Conservation (phyloP, 306 rosid genomes). For the Acacia confusa region DNA sequence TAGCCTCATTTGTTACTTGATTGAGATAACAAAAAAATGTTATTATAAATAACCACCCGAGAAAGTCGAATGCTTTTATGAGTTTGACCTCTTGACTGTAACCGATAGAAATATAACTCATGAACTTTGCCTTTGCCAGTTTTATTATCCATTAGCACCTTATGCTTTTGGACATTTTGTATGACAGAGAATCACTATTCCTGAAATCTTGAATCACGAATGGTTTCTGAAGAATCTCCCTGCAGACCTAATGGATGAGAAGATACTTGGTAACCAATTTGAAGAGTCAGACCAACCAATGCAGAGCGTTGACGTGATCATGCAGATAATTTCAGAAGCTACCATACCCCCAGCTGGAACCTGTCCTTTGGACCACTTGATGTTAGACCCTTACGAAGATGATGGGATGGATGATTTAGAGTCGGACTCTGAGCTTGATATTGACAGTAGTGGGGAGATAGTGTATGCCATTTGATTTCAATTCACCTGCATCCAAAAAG, state of each 20-base stretch:
- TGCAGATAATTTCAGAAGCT: conserved; percentile 96
- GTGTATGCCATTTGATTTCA: conserved; percentile 72
- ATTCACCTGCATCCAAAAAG: conserved; percentile 7
- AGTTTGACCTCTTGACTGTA: conserved; percentile 19
- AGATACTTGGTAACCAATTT: conserved; percentile 55
- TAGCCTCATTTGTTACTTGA: neutral
- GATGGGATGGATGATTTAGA: conserved; percentile 71
- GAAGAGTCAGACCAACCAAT: conserved; percentile 92
- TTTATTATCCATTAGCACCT: conserved; percentile 3
- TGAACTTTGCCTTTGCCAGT: conserved; percentile 4
- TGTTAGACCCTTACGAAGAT: conserved; percentile 63
- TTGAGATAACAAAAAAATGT: neutral
- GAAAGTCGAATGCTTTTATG: conserved; percentile 3
- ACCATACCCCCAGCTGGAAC: conserved; percentile 77
- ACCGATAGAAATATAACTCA: neutral
- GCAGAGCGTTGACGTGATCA: conserved; percentile 78
- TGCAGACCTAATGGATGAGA: conserved; percentile 74
- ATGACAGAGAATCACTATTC: conserved; percentile 80
- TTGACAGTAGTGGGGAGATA: conserved; percentile 93
- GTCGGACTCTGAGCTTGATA: conserved; percentile 78
- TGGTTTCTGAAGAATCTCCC: conserved; percentile 93
- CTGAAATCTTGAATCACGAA: conserved; percentile 71
- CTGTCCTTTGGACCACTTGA: conserved; percentile 44
- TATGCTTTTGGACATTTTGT: conserved; percentile 25
- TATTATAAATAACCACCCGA: neutral